Conservation (phyloP, 2,329 filamentous ascomycete species). For the Botrytis tulipae region DNA sequence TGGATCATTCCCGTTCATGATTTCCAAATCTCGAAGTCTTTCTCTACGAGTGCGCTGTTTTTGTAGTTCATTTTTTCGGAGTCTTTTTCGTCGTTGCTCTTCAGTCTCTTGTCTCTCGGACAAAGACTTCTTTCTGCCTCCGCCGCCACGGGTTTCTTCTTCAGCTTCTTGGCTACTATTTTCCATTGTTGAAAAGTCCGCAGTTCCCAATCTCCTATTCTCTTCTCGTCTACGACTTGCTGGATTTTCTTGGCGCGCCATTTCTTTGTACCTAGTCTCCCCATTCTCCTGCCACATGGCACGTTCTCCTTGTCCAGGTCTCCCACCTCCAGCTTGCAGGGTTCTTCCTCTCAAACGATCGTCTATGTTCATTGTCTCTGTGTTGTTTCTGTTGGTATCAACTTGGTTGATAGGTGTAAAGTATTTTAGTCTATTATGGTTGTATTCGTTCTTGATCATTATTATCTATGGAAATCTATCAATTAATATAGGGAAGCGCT, state of each 20-base stretch:
- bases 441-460: too few species aligned
- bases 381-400: not conserved
- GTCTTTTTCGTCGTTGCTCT: not conserved
- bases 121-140: not conserved
- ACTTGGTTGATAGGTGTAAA: too few species aligned
- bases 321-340: not conserved
- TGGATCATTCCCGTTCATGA: too few species aligned
- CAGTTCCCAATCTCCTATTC: not conserved
- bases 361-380: not conserved
- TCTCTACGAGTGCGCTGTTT: accelerated
- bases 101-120: not conserved
- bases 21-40: too few species aligned
- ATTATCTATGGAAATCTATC: too few species aligned
- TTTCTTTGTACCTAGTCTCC: not conserved
- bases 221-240: not conserved
- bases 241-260: not conserved
- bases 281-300: not conserved
- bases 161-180: not conserved
- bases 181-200: not conserved
- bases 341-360: accelerated
- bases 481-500: too few species aligned
- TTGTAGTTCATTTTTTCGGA: accelerated
- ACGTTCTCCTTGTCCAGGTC: not conserved
- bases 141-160: not conserved
- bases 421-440: too few species aligned